Evolutionary conservation across 345 rosid species (phyloP).

Genomic region (Moringa oleifera): DNA sequence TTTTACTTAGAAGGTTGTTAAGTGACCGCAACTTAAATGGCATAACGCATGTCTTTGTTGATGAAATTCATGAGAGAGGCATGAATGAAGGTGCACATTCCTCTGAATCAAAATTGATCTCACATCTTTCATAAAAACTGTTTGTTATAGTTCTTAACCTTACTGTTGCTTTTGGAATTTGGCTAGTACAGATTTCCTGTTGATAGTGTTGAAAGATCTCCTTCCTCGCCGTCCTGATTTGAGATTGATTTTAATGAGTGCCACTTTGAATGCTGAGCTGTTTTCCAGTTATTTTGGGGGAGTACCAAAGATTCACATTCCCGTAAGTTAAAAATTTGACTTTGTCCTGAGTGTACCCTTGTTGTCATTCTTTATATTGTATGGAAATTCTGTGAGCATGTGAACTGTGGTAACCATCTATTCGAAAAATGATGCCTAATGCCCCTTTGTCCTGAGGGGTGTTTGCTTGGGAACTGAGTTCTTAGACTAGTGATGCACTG

Average conservation of each 20-base stretch:
- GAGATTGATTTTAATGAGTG: constrained; percentile 96
- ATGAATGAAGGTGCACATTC: constrained; percentile 88
- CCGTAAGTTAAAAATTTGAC: constrained; percentile 44
- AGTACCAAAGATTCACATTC: constrained; percentile 89
- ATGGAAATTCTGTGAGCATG: not conserved
- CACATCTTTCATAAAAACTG: constrained; percentile 2
- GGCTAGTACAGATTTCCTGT: constrained; percentile 66
- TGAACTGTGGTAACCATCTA: not conserved
- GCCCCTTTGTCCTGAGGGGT: not conserved
- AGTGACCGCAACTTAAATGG: constrained; percentile 90
- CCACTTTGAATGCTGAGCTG: constrained; percentile 93
- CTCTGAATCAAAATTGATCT: constrained; percentile 1
- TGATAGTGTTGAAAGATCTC: constrained; percentile 95
- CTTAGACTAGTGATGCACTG: not conserved
- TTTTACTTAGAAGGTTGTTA: constrained; percentile 78
- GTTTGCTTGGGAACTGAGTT: constrained; percentile 7
- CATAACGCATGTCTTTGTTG: constrained; percentile 94
- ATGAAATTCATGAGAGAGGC: constrained; percentile 98
- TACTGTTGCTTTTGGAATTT: constrained; percentile 2
- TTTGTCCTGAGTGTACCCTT: not conserved
- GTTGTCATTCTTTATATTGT: constrained; percentile 5
- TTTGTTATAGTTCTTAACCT: not conserved
- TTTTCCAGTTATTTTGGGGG: constrained; percentile 87
- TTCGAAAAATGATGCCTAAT: constrained; percentile 1
- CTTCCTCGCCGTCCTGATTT: constrained; percentile 92